Conservation (phyloP, 1,139 yeast species). For the Zygosaccharomyces sapae region DNA sequence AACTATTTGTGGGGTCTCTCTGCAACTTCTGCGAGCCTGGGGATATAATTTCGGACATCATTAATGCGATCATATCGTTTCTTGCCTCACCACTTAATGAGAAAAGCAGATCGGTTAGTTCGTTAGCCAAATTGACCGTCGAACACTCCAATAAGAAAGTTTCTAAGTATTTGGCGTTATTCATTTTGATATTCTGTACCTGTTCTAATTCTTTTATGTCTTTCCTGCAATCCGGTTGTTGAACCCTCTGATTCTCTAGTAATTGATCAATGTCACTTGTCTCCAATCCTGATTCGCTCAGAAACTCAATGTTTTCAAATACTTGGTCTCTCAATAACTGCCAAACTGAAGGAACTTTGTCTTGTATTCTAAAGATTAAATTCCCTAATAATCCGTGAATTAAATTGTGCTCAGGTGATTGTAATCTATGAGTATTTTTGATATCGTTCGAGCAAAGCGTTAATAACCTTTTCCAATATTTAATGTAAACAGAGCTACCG, state of each 20-base stretch:
- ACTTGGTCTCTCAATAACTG: slow-evolving; percentile 17
- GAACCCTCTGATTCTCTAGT: slow-evolving; percentile 7
- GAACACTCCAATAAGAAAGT: slow-evolving; percentile 20
- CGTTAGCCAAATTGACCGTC: slow-evolving; percentile 20
- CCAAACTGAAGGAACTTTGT: slow-evolving; percentile 19
- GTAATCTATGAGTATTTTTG: slow-evolving; percentile 15
- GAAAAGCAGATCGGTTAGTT: slow-evolving; percentile 24
- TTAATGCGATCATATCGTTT: slow-evolving; percentile 50
- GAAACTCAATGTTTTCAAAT: slow-evolving; percentile 20
- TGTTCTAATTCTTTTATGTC: neutral
- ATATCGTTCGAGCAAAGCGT: slow-evolving; percentile 23
- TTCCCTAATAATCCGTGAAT: slow-evolving; percentile 23
- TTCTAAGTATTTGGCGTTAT: slow-evolving; percentile 24
- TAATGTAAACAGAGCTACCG: slow-evolving; percentile 19
- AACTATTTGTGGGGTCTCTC: slow-evolving; percentile 31
- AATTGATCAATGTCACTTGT: slow-evolving; percentile 16
- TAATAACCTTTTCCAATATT: slow-evolving; percentile 29
- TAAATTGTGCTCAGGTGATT: slow-evolving; percentile 16
- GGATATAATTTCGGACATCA: slow-evolving; percentile 53
- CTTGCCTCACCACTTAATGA: slow-evolving; percentile 34
- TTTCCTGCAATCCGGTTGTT: slow-evolving; percentile 2
- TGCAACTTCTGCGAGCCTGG: slow-evolving; percentile 59
- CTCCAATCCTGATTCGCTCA: slow-evolving; percentile 17
- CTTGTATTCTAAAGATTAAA: slow-evolving; percentile 19
- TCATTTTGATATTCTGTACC: slow-evolving; percentile 21